Base-by-base conservation (phyloP, 768 basidiomycete genomes). In the Phanerochaete sordida region DNA sequence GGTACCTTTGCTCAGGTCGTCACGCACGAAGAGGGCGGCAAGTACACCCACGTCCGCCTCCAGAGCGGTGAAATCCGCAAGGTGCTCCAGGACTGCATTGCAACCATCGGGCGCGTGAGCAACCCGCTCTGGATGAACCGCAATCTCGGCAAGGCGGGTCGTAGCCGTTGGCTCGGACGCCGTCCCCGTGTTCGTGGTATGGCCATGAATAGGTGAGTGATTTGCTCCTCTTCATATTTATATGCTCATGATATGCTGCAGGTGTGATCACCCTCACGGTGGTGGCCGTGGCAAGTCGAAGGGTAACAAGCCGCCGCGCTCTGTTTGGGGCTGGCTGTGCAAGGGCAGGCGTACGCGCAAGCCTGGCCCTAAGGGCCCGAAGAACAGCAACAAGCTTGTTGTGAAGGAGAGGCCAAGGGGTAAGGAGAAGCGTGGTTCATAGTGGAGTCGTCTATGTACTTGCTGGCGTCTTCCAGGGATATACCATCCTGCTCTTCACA, bases 251-350 rank as follows among this genome's bases (percentile, higher is more conserved):
- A 44, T 33, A 35, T n/a, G 30, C 26, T 55, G 9, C 58, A 94
- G 92, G 48, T 83, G 81, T 57, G 93, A 95, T 74, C 93, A 95
- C 74, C 95, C 96, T 62, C 95, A 97, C 71, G 95, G 95, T 74
- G 95, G 96, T 79, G 96, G 96, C 74, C 90, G 96, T 76, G 96
- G 96, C 66, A 98, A 96, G 75, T 92, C 90, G 61, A 98, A 99
- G 81, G 93, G 92, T 59, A 87, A 95, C 84, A 96, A 93, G 70
- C 88, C 95, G 71, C 93, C 95, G 2, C 87, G 91, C 27, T 94
- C 92, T 12, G 84, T 91, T 56, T 97, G 90, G 88, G 95, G 93
- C 58, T 94, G 91, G 90, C 81, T 89, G 59, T 90, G 93, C 15
- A 93, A 94, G 78, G 95, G 95, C 60, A 91, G 87, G 62, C 83